Evolutionary conservation across 1,284 basidiomycete species (phyloP).

Genomic region (Ustilago trichophora): DNA sequence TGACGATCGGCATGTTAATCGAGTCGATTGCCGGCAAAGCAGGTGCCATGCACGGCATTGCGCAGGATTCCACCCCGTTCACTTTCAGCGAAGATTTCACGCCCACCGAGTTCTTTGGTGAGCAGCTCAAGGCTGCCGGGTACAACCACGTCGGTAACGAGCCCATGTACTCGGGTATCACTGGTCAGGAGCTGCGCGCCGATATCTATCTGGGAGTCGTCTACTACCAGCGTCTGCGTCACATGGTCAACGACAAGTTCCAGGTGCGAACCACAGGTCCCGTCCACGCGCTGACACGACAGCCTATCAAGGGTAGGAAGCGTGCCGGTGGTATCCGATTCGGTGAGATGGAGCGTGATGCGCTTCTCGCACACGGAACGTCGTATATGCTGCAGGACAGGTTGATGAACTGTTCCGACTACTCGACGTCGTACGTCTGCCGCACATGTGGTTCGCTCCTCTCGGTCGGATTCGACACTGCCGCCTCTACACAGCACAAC

Average conservation of each 20-base stretch:
- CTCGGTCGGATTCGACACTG: constrained; percentile 74
- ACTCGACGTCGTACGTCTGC: constrained; percentile 98
- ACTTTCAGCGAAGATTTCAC: constrained; percentile 91
- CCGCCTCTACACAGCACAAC: not conserved
- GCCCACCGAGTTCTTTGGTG: constrained; percentile 94
- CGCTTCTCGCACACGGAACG: constrained; percentile 96
- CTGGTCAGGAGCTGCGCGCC: constrained; percentile 95
- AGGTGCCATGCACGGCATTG: constrained; percentile 95
- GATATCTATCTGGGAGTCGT: constrained; percentile 99
- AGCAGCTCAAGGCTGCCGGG: constrained; percentile 90
- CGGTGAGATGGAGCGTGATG: constrained; percentile 99
- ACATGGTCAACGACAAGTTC: constrained; percentile 99
- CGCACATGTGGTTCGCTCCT: constrained; percentile 93
- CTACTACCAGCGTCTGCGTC: constrained; percentile 96
- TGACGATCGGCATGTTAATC: constrained; percentile 99
- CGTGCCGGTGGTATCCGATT: constrained; percentile 98
- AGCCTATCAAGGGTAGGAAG: constrained; percentile 99
- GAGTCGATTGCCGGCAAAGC: constrained; percentile 99
- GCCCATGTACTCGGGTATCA: constrained; percentile 99
- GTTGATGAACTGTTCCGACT: constrained; percentile 99
- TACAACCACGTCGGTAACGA: constrained; percentile 99
- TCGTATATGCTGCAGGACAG: constrained; percentile 97
- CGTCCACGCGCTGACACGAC: constrained; percentile 91
- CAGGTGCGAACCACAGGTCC: constrained; percentile 98
- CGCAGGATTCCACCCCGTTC: constrained; percentile 89